Evolutionary conservation across 2,329 filamentous ascomycete genomes (phyloP), one percentile per base, ranked within the genome.

Genomic region (Sordariomycetes sp.): DNA sequence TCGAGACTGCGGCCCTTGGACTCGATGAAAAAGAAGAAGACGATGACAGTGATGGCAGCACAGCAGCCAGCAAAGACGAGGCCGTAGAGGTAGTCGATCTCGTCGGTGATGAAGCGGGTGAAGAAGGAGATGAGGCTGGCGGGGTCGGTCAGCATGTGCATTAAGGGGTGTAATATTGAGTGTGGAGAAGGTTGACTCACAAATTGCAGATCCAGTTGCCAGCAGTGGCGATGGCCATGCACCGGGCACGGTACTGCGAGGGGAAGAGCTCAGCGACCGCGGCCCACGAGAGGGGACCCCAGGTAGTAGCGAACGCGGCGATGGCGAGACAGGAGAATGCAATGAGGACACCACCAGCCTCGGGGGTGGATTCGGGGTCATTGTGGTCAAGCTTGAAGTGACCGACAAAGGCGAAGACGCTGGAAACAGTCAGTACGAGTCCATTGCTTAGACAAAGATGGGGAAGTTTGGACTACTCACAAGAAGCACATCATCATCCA

Each of bases 21-120:
- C 71, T 90, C 86, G 64, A 85, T 84, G 61, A 90, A 76, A 70
- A 88, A 88, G 75, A 89, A 86, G 75, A 84, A 90, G 59, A 89
- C 85, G 54, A 89, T 76, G 20, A 80, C 63, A 4, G 83, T 76
- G 22, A 83, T 81, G 10, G 76, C 76, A 58, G 81, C 78, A 65
- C 83, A 84, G 67, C 84, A 87, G 4, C 77, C 82, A 0, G 84
- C 85, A 66, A 89, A 89, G 45, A 89, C 80, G 59, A 88, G 81
- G 35, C 86, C 86, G 66, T 87, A 87, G 4, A 76, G 75, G 70
- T 85, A 89, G 66, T 84, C 78, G 62, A 89, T 89, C 20, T 77
- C 73, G 34, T 79, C 76, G n/a, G 79, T 84, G 65, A 89, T 89
- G 72, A 87, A 89, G 5, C 85, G 84, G 2, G 86, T 89, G 72